Conservation (phyloP, 2,329 filamentous ascomycete genomes). For the Talaromyces piceae region DNA sequence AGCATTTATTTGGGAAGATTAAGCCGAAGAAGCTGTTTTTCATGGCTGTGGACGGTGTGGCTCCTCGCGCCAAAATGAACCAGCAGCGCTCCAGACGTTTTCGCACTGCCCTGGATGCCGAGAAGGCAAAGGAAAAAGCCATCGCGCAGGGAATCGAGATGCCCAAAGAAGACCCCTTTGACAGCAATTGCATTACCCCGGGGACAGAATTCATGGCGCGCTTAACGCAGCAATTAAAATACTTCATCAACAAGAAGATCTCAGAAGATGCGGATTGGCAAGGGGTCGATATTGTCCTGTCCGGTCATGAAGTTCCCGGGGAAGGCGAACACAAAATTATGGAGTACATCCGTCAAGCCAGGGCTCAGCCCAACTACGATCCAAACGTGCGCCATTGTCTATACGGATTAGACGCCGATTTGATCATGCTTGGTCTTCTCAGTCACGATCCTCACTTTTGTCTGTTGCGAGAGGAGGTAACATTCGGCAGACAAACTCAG, state of each 20-base stretch:
- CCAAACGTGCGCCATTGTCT: constrained; percentile 92
- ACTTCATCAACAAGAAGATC: constrained; percentile 98
- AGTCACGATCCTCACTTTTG: constrained; percentile 99
- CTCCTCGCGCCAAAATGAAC: constrained; percentile 98
- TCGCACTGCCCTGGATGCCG: constrained; percentile 83
- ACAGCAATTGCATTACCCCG: constrained; percentile 98
- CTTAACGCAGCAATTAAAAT: constrained; percentile 86
- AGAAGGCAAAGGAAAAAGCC: constrained; percentile 86
- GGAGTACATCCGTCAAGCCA: constrained; percentile 98
- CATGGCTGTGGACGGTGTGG: constrained; percentile 98
- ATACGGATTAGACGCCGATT: constrained; percentile 92
- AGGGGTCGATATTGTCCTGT: constrained; percentile 89
- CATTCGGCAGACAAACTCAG: constrained; percentile 81
- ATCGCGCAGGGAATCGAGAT: constrained; percentile 82
- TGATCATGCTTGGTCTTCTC: constrained; percentile 96
- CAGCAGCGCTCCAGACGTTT: constrained; percentile 95
- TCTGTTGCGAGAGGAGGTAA: constrained; percentile 92
- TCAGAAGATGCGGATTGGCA: constrained; percentile 98
- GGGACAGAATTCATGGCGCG: constrained; percentile 97
- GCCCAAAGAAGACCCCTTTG: constrained; percentile 91
- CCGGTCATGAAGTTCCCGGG: constrained; percentile 93
- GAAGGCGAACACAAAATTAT: constrained; percentile 99
- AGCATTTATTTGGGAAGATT: constrained; percentile 97
- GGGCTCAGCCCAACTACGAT: constrained; percentile 88
- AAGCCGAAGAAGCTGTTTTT: constrained; percentile 98